Conservation (phyloP, 345 rosid species). For the Sisymbrium altissimum region DNA sequence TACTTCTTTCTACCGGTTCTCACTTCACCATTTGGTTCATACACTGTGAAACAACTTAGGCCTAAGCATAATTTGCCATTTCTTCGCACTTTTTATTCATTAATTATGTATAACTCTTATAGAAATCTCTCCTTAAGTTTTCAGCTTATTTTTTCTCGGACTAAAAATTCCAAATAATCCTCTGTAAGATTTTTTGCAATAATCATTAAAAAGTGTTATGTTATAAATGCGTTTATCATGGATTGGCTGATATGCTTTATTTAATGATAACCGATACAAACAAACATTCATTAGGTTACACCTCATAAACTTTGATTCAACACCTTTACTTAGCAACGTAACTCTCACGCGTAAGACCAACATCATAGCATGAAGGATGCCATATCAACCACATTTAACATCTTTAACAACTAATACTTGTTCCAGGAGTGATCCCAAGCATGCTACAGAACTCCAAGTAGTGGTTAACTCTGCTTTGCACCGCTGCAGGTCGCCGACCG, state of each 20-base stretch:
- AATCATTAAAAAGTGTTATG: background rate
- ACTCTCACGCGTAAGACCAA: conserved; percentile 17
- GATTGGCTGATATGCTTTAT: background rate
- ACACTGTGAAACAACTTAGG: background rate
- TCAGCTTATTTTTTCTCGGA: background rate
- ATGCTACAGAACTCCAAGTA: conserved; percentile 39
- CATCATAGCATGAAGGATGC: background rate
- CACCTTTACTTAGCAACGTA: background rate
- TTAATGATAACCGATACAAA: conserved; percentile 13
- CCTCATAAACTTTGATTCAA: conserved; percentile 21
- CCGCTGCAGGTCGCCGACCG: conserved; percentile 30
- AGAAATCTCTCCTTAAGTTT: background rate
- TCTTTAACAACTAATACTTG: conserved; percentile 37
- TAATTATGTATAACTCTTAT: background rate
- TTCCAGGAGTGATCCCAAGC: conserved; percentile 37
- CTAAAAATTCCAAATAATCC: background rate
- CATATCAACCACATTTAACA: background rate
- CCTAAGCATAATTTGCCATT: background rate
- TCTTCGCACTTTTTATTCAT: background rate
- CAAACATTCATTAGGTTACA: conserved; percentile 21
- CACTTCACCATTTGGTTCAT: background rate
- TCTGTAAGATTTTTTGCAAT: background rate
- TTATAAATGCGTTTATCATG: conserved; percentile 3
- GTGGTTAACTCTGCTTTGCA: conserved; percentile 36
- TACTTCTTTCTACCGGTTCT: background rate